Conservation (phyloP, 1,284 basidiomycete genomes). For the Apiotrichum siamense region DNA sequence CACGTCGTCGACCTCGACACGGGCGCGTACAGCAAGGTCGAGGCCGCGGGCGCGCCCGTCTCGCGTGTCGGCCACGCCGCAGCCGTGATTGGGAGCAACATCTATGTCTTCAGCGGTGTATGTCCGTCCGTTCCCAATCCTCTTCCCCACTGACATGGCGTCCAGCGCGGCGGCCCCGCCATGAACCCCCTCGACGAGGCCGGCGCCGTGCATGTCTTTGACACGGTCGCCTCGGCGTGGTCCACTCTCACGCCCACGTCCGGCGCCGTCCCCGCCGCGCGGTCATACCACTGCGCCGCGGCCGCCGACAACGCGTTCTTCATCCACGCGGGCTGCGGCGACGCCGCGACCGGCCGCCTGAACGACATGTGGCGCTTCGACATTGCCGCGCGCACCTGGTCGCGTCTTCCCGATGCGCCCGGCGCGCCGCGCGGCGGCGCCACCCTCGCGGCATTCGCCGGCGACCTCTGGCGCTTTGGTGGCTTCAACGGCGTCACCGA, state of each 20-base stretch:
- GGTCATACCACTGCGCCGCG: slow-evolving; percentile 24
- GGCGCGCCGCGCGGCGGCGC: slow-evolving; percentile 24
- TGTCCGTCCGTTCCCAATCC: slow-evolving; percentile 5
- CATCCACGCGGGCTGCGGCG: slow-evolving; percentile 29
- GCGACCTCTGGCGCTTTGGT: slow-evolving; percentile 24
- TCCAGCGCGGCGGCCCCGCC: slow-evolving; percentile 22
- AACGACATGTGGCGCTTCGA: slow-evolving; percentile 29
- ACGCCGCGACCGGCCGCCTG: slow-evolving; percentile 18
- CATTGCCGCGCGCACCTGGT: slow-evolving; percentile 12
- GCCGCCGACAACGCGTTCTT: slow-evolving; percentile 11
- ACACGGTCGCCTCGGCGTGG: slow-evolving; percentile 18
- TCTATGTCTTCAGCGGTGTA: slow-evolving; percentile 35
- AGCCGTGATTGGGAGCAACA: slow-evolving; percentile 13
- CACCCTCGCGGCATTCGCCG: slow-evolving; percentile 13
- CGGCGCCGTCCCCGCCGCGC: slow-evolving; percentile 8
- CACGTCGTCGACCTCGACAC: slow-evolving; percentile 22
- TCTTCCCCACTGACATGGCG: not conserved
- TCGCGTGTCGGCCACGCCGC: slow-evolving; percentile 28
- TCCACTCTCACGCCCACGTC: slow-evolving; percentile 5
- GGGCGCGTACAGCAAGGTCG: slow-evolving; percentile 15
- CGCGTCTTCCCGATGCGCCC: slow-evolving; percentile 21
- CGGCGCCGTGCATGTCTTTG: slow-evolving; percentile 23
- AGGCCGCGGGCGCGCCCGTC: slow-evolving; percentile 17
- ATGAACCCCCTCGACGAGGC: slow-evolving; percentile 26
- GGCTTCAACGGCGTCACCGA: slow-evolving; percentile 33